phyloP scores from a whole-genome alignment of 2,329 filamentous ascomycete genomes.

The Zymoseptoria pseudotritici region DNA sequence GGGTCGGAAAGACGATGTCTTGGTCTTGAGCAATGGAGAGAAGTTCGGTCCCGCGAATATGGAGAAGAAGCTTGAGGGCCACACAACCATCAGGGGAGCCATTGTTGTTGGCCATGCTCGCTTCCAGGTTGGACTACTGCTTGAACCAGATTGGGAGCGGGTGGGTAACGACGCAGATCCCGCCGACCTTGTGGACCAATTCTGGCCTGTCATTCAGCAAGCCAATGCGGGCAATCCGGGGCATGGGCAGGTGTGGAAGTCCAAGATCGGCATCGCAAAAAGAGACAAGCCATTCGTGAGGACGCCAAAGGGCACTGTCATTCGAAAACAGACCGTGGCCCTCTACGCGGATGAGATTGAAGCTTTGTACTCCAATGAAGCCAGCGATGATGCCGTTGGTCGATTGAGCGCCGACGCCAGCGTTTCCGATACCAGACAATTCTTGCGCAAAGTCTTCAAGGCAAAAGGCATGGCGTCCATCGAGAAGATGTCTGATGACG shows the following conservation, averaged over 20 bases:
- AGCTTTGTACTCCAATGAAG: slow-evolving; percentile 34
- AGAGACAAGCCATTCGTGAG: slow-evolving; percentile 39
- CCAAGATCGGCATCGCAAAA: slow-evolving; percentile 38
- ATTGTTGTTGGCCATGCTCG: slow-evolving; percentile 28
- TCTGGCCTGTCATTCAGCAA: slow-evolving; percentile 14
- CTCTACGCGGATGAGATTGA: slow-evolving; percentile 43
- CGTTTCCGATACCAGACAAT: slow-evolving; percentile 13
- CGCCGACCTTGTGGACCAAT: slow-evolving; percentile 8
- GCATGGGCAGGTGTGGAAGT: slow-evolving; percentile 38
- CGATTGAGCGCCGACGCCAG: slow-evolving; percentile 8
- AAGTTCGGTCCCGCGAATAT: slow-evolving; percentile 23
- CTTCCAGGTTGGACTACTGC: slow-evolving; percentile 26
- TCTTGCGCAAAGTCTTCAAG: slow-evolving; percentile 10
- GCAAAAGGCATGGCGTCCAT: slow-evolving; percentile 10
- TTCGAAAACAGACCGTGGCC: slow-evolving; percentile 9
- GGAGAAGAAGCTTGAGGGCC: slow-evolving; percentile 18
- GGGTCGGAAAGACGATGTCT: slow-evolving; percentile 24
- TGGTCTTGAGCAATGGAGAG: slow-evolving; percentile 25
- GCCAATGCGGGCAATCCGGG: slow-evolving; percentile 9
- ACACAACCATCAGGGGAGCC: slow-evolving; percentile 25
- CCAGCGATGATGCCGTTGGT: slow-evolving; percentile 10
- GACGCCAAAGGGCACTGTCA: slow-evolving; percentile 12
- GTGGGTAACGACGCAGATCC: slow-evolving; percentile 10
- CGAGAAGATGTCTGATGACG: slow-evolving; percentile 17
- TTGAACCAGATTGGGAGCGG: slow-evolving; percentile 24